phyloP scores from a whole-genome alignment of 78 protist genomes.

The Dictyostelium purpureum region DNA sequence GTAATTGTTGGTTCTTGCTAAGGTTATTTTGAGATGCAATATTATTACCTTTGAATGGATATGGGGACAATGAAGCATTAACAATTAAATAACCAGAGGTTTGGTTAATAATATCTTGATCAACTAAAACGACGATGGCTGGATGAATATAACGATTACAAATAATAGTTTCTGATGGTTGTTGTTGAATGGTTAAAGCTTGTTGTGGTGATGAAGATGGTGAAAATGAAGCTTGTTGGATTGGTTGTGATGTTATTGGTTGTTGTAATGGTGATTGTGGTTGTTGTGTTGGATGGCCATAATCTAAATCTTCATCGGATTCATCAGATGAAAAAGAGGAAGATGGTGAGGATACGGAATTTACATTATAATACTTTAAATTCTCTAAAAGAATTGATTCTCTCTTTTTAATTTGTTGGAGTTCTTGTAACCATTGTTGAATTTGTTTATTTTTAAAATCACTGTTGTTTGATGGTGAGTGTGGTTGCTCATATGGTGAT shows the following conservation, averaged over 20 bases:
- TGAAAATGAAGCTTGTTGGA: neutral
- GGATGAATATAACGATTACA: slow-evolving; percentile 59
- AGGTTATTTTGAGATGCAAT: neutral
- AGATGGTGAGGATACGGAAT: neutral
- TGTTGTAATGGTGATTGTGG: neutral
- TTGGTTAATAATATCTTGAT: slow-evolving; percentile 20
- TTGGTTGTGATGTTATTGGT: neutral
- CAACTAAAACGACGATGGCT: slow-evolving; percentile 42
- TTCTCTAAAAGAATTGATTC: slow-evolving; percentile 45
- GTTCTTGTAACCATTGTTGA: slow-evolving; percentile 65
- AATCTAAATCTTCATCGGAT: neutral
- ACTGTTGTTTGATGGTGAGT: neutral
- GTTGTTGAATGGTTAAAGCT: slow-evolving; percentile 19
- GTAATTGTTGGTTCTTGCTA: slow-evolving; percentile 31
- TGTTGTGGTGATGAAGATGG: neutral
- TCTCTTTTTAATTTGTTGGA: slow-evolving; percentile 34
- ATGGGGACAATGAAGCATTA: slow-evolving; percentile 39
- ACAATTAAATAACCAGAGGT: slow-evolving; percentile 42
- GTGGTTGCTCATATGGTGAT: slow-evolving; percentile 6
- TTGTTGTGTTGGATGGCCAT: neutral
- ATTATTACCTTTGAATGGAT: neutral
- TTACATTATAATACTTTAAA: neutral
- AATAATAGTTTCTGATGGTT: slow-evolving; percentile 47
- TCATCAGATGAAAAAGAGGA: neutral
- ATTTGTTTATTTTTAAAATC: slow-evolving; percentile 19